Percentiles rank a stretch among this genome's conserved stretches.
These are phyloP conservation scores for Penicillium sumatraense DNA, from an alignment of 2,329 filamentous ascomycete species.

Conservation along the genomic window DNA sequence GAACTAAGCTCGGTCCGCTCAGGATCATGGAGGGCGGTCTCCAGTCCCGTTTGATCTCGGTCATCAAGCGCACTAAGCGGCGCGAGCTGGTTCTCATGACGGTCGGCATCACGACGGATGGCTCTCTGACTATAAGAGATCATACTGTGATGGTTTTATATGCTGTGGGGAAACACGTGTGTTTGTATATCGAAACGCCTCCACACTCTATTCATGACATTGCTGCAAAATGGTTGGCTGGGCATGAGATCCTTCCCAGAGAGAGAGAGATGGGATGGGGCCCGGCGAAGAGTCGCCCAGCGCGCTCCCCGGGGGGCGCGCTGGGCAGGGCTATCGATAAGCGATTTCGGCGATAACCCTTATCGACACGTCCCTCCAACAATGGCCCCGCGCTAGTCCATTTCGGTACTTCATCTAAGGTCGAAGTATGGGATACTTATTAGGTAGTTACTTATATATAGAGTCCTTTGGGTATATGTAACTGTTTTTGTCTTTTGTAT, in stretches of 20 bases:
- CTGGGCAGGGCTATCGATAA: slow-evolving; percentile 23
- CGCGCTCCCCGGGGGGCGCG: too few species aligned
- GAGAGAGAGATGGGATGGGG: background rate
- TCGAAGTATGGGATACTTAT: too few species aligned
- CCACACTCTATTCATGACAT: background rate
- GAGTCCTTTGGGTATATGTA: too few species aligned
- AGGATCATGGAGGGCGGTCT: slow-evolving; percentile 15
- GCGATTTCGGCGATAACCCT: slow-evolving; percentile 12
- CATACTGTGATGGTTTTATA: background rate
- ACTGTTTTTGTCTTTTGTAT: background rate
- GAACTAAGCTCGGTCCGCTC: slow-evolving; percentile 29
- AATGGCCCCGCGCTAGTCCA: slow-evolving; percentile 16
- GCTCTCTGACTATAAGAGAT: slow-evolving; percentile 1
- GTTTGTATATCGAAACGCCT: too few species aligned
- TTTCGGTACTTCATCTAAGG: background rate
- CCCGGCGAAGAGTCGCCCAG: too few species aligned
- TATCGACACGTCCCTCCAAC: too few species aligned
- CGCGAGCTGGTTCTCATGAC: background rate
- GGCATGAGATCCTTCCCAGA: too few species aligned
- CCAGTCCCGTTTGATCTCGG: background rate
- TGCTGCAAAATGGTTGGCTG: background rate
- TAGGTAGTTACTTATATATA: too few species aligned
- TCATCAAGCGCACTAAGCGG: background rate
- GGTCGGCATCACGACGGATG: background rate
- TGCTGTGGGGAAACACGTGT: too few species aligned